These are phyloP conservation scores for Balansia obtecta DNA, from an alignment of 2,329 filamentous ascomycete species.

Conservation along the genomic window DNA sequence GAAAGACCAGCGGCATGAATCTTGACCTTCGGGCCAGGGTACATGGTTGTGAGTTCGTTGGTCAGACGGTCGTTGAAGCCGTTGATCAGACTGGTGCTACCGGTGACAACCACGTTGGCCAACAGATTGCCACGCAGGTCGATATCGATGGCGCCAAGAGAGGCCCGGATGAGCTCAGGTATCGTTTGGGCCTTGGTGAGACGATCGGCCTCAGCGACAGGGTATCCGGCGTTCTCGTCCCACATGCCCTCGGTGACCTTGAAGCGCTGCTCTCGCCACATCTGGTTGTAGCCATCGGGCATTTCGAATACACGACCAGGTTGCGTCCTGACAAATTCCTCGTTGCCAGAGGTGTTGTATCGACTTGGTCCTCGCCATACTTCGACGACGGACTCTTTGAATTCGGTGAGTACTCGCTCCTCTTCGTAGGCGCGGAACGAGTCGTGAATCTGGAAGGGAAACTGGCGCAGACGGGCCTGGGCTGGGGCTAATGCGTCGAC, in stretches of 20 bases:
- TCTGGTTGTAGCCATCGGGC: slow-evolving; percentile 91
- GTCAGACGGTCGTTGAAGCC: slow-evolving; percentile 88
- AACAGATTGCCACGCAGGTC: slow-evolving; percentile 77
- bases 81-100: slow-evolving; percentile 74
- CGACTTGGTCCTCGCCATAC: slow-evolving; percentile 75
- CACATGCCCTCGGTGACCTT: slow-evolving; percentile 80
- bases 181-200: slow-evolving; percentile 65
- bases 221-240: slow-evolving; percentile 67
- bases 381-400: slow-evolving; percentile 95
- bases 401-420: slow-evolving; percentile 85
- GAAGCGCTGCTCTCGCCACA: slow-evolving; percentile 84
- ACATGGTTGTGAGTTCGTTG: slow-evolving; percentile 68
- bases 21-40: slow-evolving; percentile 75
- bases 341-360: slow-evolving; percentile 52
- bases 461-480: slow-evolving; percentile 63
- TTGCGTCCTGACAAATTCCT: slow-evolving; percentile 60
- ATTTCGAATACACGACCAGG: slow-evolving; percentile 90
- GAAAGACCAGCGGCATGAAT: slow-evolving; percentile 78
- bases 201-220: slow-evolving; percentile 30
- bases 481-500: slow-evolving; percentile 78
- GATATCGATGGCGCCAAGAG: slow-evolving; percentile 71
- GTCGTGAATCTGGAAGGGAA: slow-evolving; percentile 44
- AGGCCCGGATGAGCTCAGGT: slow-evolving; percentile 66
- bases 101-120: slow-evolving; percentile 84
- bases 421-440: slow-evolving; percentile 79